Conservation (phyloP, 371 early-diverging fungal species). For the Mortierella sp. region DNA sequence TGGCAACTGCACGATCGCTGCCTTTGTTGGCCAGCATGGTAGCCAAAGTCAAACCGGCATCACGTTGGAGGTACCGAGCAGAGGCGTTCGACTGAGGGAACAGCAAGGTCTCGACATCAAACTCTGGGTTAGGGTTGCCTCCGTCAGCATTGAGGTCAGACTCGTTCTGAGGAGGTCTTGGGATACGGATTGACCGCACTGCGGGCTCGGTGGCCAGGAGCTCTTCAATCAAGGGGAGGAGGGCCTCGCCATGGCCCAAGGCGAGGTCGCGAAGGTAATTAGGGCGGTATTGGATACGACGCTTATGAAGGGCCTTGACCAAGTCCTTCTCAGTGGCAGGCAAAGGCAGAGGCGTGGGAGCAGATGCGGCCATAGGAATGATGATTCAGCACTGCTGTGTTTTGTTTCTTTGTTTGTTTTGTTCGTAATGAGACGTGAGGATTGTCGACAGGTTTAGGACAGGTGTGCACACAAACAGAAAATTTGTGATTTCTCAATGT, state of each 20-base stretch:
- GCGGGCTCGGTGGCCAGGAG: constrained; percentile 37
- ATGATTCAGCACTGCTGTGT: background rate
- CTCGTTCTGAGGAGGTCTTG: constrained; percentile 27
- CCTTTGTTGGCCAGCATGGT: constrained; percentile 25
- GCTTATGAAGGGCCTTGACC: constrained; percentile 9
- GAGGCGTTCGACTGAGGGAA: constrained; percentile 49
- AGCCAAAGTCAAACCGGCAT: constrained; percentile 35
- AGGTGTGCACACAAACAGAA: background rate
- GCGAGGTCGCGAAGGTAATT: constrained; percentile 24
- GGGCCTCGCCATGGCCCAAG: constrained; percentile 14
- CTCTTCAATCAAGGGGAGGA: constrained; percentile 32
- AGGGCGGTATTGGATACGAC: constrained; percentile 37
- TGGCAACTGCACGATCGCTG: constrained; percentile 14
- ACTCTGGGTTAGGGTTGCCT: constrained; percentile 42
- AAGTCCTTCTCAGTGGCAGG: constrained; percentile 39
- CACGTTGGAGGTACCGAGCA: constrained; percentile 35
- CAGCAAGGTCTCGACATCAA: constrained; percentile 23
- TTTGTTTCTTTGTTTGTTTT: too few species aligned
- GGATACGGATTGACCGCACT: constrained; percentile 26
- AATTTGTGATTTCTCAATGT: background rate
- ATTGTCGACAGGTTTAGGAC: background rate
- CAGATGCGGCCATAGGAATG: background rate
- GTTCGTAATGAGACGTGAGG: background rate
- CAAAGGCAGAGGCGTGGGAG: constrained; percentile 15
- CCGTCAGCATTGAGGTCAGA: constrained; percentile 46